Evolutionary conservation across 2,329 filamentous ascomycete genomes (phyloP), one percentile per base, ranked within the genome.

Genomic region (Torrubiellomyces zombiae): DNA sequence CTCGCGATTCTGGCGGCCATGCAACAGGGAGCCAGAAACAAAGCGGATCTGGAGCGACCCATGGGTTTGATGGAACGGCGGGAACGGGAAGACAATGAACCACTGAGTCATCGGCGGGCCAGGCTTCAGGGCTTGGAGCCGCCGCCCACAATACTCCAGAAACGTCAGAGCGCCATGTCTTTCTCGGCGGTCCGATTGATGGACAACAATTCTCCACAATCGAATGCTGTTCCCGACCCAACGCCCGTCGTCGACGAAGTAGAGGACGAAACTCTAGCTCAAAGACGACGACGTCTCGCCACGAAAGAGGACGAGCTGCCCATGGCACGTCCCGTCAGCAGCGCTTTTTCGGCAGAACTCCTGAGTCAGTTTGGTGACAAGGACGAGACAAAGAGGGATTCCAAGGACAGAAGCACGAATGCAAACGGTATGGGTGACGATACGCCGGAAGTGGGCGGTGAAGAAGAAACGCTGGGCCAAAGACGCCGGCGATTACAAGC

Each of bases 11-110:
- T 98, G 10, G 72, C 75, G 1, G 61, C 59, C 20, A 69, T 68
- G 33, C 59, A 66, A 6, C 56, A 63, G n/a, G 60, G 61, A 9
- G 51, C 53, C 16, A 51, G 58, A 29, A 56, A 60, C 24, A 48
- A 60, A 31, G 58, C 60, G 29, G 63, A 67, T 51, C 41, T 73
- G 34, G 63, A 72, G 50, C 53, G 71, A 8, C 78, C 79, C 0
- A 47, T 82, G 5, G 80, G 80, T 4, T 49, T 89, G 28, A 74
- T 89, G 58, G 78, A 91, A 43, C 72, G 70, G 38, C 72, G 81
- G 23, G 76, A 91, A 30, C 55, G 89, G 35, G 89, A 98, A 45
- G 89, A 98, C 40, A 89, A 83, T 28, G 89, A 95, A 45, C 85
- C 89, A 0, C 58, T 94, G 12, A 83, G 77, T 39, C 64, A 64